phyloP scores from a whole-genome alignment of 139 green algal genomes.

The Chloropicon primus region DNA sequence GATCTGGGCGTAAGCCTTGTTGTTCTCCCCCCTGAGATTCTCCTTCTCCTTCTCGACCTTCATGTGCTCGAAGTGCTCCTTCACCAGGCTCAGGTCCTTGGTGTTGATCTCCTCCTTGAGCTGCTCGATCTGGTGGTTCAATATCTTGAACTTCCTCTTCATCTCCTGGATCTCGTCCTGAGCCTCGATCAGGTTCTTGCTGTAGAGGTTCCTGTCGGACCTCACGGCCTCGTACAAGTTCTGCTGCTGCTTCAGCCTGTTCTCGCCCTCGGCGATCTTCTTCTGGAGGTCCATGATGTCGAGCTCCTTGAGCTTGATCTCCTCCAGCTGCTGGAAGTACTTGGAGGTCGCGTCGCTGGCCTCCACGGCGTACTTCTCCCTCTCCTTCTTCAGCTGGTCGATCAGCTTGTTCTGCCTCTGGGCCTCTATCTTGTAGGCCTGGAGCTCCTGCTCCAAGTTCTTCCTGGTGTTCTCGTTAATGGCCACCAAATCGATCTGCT shows the following conservation, averaged over 20 bases:
- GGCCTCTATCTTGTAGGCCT: slow-evolving; percentile 59
- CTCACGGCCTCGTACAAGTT: slow-evolving; percentile 59
- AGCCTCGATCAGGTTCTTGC: slow-evolving; percentile 75
- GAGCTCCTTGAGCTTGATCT: slow-evolving; percentile 73
- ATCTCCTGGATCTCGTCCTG: slow-evolving; percentile 83
- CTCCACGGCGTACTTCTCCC: slow-evolving; percentile 62
- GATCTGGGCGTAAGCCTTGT: slow-evolving; percentile 59
- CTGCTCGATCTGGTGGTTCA: slow-evolving; percentile 77
- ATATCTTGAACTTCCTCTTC: slow-evolving; percentile 83
- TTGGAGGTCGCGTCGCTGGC: slow-evolving; percentile 52
- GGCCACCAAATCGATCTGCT: slow-evolving; percentile 69
- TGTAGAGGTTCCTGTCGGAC: slow-evolving; percentile 76
- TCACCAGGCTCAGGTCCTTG: slow-evolving; percentile 68
- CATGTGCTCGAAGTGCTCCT: slow-evolving; percentile 83
- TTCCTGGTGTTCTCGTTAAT: slow-evolving; percentile 72
- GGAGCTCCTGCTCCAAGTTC: slow-evolving; percentile 78
- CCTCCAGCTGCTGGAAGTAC: slow-evolving; percentile 58
- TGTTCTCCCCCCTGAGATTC: slow-evolving; percentile 59
- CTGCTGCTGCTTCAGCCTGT: slow-evolving; percentile 78
- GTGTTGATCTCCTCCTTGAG: slow-evolving; percentile 73
- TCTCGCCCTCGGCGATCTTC: slow-evolving; percentile 64
- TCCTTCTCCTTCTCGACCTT: slow-evolving; percentile 89
- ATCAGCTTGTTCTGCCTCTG: slow-evolving; percentile 51
- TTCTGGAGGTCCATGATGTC: slow-evolving; percentile 82
- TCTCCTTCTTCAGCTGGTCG: slow-evolving; percentile 62